These are phyloP conservation scores for Backusella luteola DNA, from an alignment of 192 early-diverging fungal genomes.

Conservation along the genomic window DNA sequence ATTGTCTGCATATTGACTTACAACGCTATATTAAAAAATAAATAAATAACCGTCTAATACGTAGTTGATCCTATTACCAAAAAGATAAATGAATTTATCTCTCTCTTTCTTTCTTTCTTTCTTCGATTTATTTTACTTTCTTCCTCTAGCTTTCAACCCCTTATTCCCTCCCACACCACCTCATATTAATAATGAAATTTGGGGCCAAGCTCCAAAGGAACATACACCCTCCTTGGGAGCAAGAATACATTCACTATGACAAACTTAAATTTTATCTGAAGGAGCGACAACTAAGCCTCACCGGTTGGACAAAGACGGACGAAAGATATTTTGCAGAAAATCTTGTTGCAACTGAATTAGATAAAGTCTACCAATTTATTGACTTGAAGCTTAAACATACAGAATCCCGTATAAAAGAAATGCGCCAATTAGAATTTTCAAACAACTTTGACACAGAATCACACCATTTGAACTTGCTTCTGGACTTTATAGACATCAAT, in stretches of 20 bases:
- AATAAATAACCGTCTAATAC: not conserved
- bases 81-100: not conserved
- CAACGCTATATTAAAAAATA: slow-evolving; percentile 2
- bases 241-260: slow-evolving; percentile 18
- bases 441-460: not conserved
- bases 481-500: slow-evolving; percentile 73
- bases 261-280: slow-evolving; percentile 17
- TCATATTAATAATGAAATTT: slow-evolving; percentile 16
- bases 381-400: not conserved
- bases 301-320: slow-evolving; percentile 12
- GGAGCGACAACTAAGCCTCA: slow-evolving; percentile 7
- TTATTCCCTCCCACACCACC: not conserved
- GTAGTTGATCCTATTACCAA: not conserved
- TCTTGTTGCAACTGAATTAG: slow-evolving; percentile 1
- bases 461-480: slow-evolving; percentile 61
- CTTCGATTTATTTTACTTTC: not conserved
- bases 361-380: slow-evolving; percentile 5
- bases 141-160: not conserved
- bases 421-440: not conserved
- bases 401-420: not conserved
- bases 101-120: not conserved
- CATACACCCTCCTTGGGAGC: slow-evolving; percentile 14
- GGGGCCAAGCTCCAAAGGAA: slow-evolving; percentile 11
- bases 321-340: slow-evolving; percentile 13
- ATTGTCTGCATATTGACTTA: not conserved